Evolutionary conservation across 371 early-diverging fungal species (phyloP), one percentile per base, ranked within the genome.

Genomic region (Mortierella sp.): DNA sequence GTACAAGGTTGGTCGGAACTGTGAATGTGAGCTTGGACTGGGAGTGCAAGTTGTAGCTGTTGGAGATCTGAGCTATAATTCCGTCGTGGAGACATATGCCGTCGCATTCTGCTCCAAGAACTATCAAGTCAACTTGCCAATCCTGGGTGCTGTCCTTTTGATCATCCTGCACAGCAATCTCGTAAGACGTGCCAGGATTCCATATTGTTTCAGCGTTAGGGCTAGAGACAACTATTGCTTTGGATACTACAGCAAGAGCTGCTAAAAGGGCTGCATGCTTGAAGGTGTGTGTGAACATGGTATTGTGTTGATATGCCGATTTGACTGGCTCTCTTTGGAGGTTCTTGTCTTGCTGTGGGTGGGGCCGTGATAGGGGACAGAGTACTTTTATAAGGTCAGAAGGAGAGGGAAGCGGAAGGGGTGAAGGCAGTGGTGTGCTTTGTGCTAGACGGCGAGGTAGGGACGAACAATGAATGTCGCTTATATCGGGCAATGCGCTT

Each of bases 71-170:
- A 19, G 62, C 61, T 8, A 66, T 66, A n/a, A 61, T 9, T 0
- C 72, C 72, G 23, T 72, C 66, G 11, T 55, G 56, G 4, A 65
- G 23, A 41, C 72, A 66, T 19, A 72, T 53, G 19, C 26, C 60
- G 15, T 64, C 65, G 48, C 72, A 72, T 32, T 61, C 37, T 27
- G 48, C 72, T 14, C 72, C 72, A 6, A 72, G n/a, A 21, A 72
- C 50, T 34, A 65, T 43, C 7, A 72, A 46, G 19, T 53, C 56
- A 8, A 72, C 72, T n/a, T 56, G 60, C 72, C 72, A 72, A 57
- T 27, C 9, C 17, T 51, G 50, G 1, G 57, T 50, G 2, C 19
- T 6, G 49, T 61, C 66, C 6, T 32, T 30, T 12, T 32, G 19
- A 17, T 65, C 72, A 39, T 57, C 56, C 1, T 37, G 21, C 14